These are phyloP conservation scores for Fusarium devonianum DNA, from an alignment of 2,329 filamentous ascomycete species.

Conservation along the genomic window DNA sequence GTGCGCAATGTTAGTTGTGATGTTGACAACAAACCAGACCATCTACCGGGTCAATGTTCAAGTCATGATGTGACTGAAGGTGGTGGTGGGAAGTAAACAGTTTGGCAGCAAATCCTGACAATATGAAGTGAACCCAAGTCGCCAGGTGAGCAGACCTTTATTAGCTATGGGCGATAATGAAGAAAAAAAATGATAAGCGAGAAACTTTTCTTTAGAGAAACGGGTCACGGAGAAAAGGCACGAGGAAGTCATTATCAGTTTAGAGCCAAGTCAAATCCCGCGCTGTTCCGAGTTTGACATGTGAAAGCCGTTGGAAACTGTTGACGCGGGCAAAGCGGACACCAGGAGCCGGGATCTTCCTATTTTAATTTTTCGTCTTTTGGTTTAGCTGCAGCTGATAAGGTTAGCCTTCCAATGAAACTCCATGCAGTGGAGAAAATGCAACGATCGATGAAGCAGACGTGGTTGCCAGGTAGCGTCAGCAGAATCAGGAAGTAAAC, in stretches of 20 bases:
- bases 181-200: background rate
- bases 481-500: too few relatives aligned
- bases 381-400: constrained; percentile 23
- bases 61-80: constrained; percentile 19
- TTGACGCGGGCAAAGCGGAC: constrained; percentile 26
- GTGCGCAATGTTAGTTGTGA: background rate
- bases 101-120: too few relatives aligned
- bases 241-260: constrained; percentile 19
- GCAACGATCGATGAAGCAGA: too few relatives aligned
- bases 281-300: constrained; percentile 30
- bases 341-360: constrained; percentile 12
- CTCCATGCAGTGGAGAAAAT: constrained; percentile 20
- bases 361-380: background rate
- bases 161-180: background rate
- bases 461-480: too few relatives aligned
- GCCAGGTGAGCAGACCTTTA: background rate
- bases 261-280: constrained; percentile 13
- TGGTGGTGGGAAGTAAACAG: background rate
- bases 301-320: constrained; percentile 36
- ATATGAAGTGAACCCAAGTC: background rate
- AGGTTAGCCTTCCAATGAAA: constrained; percentile 34
- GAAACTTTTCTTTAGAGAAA: constrained; percentile 8
- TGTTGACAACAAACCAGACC: background rate
- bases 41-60: constrained; percentile 7
- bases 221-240: constrained; percentile 19